Evolutionary conservation across 495 filamentous ascomycete genomes (phyloP).

Genomic region (Penicillium atrosanguineum): DNA sequence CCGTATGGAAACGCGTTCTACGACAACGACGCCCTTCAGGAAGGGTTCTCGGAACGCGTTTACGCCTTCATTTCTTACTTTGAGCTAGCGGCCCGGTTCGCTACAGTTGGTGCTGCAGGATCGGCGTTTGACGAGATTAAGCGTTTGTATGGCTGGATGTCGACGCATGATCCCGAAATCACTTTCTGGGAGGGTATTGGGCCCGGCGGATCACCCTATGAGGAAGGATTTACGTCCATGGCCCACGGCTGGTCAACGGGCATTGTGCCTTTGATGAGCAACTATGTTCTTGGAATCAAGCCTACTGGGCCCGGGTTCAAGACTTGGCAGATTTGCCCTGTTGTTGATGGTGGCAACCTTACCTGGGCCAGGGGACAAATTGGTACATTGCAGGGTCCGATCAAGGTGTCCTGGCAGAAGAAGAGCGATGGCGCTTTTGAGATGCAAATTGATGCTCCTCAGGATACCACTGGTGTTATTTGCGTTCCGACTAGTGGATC

Average conservation of each 20-base stretch:
- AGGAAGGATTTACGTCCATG: slow-evolving; percentile 35
- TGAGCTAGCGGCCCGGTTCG: slow-evolving; percentile 45
- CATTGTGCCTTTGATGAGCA: slow-evolving; percentile 33
- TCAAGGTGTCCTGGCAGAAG: slow-evolving; percentile 35
- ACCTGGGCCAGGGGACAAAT: slow-evolving; percentile 41
- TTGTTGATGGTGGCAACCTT: slow-evolving; percentile 22
- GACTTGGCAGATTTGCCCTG: slow-evolving; percentile 33
- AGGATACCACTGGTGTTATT: slow-evolving; percentile 5
- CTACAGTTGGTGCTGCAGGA: slow-evolving; percentile 18
- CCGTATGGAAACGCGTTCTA: slow-evolving; percentile 48
- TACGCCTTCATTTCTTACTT: slow-evolving; percentile 53
- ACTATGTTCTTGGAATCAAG: slow-evolving; percentile 41
- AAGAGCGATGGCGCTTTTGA: slow-evolving; percentile 2
- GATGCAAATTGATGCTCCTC: slow-evolving; percentile 4
- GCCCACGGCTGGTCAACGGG: slow-evolving; percentile 44
- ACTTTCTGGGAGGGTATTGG: slow-evolving; percentile 47
- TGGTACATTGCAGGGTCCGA: slow-evolving; percentile 33
- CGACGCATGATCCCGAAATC: slow-evolving; percentile 38
- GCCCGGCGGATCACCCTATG: slow-evolving; percentile 31
- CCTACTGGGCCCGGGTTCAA: slow-evolving; percentile 37
- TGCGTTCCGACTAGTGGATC: slow-evolving; percentile 1
- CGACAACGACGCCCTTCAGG: slow-evolving; percentile 34
- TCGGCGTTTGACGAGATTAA: slow-evolving; percentile 41
- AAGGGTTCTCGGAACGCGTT: slow-evolving; percentile 39
- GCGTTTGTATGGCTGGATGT: slow-evolving; percentile 47